These are phyloP conservation scores for Candida pseudocylindracea DNA, from an alignment of 1,139 yeast genomes.

Conservation along the genomic window DNA sequence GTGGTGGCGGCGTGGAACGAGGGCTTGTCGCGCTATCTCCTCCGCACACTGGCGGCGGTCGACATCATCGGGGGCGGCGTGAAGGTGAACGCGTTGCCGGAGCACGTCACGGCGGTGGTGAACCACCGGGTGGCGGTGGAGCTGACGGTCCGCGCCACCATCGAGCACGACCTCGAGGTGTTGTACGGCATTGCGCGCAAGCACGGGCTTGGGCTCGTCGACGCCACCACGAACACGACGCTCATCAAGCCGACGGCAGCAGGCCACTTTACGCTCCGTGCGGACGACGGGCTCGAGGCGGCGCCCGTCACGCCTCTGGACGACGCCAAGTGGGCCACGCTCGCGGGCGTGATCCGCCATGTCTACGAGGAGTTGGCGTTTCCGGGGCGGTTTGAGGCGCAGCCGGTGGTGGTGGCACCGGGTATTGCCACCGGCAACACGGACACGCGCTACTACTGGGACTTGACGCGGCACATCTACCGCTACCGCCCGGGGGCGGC, in stretches of 20 bases:
- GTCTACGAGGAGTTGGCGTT: neutral
- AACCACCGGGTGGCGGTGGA: constrained; percentile 16
- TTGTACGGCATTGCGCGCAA: constrained; percentile 10
- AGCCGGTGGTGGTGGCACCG: neutral
- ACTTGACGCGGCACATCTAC: constrained; percentile 1
- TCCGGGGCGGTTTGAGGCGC: neutral
- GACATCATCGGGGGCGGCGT: constrained; percentile 17
- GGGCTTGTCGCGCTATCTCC: constrained; percentile 8
- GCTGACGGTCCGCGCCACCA: constrained; percentile 7
- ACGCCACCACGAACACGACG: constrained; percentile 6
- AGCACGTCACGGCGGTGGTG: constrained; percentile 9
- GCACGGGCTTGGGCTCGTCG: constrained; percentile 4
- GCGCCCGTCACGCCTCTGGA: constrained; percentile 1
- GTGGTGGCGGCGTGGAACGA: constrained; percentile 7
- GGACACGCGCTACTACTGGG: constrained; percentile 1
- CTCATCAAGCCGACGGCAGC: neutral
- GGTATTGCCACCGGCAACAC: neutral
- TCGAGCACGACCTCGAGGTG: constrained; percentile 8
- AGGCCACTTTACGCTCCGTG: neutral
- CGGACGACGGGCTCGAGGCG: neutral
- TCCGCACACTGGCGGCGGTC: constrained; percentile 15
- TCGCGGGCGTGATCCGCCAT: constrained; percentile 1
- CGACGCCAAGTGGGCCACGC: neutral
- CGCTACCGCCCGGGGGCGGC: neutral
- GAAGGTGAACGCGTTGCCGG: constrained; percentile 20